Percentiles rank a stretch among this genome's conserved stretches.
Conservation (phyloP, 495 filamentous ascomycete genomes). For the Lophiostoma macrostomum region DNA sequence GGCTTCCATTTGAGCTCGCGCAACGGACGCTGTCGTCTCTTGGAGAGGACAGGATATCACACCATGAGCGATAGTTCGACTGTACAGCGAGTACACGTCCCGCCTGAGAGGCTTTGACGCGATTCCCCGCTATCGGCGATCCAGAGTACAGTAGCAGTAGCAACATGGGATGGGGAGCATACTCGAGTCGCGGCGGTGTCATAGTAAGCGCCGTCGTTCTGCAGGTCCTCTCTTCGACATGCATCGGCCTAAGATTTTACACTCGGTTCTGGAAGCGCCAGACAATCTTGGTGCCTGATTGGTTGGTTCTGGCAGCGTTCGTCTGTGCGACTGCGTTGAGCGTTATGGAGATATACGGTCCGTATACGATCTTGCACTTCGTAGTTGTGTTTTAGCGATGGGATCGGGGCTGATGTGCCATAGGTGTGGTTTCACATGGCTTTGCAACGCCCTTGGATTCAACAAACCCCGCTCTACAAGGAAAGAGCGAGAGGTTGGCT, state of each 20-base stretch:
- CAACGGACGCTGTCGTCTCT: no score
- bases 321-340: not conserved
- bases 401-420: no score
- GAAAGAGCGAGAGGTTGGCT: not conserved
- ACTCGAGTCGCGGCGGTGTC: not conserved
- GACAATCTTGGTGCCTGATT: not conserved
- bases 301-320: not conserved
- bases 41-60: no score
- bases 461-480: not conserved
- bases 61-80: no score
- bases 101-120: no score
- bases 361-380: not conserved
- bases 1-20: no score
- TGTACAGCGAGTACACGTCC: no score
- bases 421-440: no score
- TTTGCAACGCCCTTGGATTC: not conserved
- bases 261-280: not conserved
- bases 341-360: not conserved
- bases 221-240: not conserved
- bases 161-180: not conserved
- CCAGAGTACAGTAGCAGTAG: no score
- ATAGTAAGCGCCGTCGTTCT: not conserved
- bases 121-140: no score
- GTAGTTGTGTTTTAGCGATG: not conserved
- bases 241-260: not conserved